Base-by-base conservation (phyloP, 1,139 yeast species). In the Keqinozyma sinolaborantium region DNA sequence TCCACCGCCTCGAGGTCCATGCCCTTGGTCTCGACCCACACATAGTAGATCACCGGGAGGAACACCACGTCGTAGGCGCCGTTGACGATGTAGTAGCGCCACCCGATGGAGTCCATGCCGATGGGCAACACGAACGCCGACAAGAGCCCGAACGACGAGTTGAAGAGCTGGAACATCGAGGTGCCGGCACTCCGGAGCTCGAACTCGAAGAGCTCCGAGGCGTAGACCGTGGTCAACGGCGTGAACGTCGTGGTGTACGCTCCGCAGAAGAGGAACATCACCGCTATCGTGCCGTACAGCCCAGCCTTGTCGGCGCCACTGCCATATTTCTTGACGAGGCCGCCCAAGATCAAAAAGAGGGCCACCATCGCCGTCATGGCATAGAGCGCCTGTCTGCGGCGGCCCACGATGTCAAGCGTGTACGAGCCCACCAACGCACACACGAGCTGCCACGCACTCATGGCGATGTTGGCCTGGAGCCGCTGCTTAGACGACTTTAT, bases 251-350 rank as follows among this genome's bases (percentile, higher is more conserved):
- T 42, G 1, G 45, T 28, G 23, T 45, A 45, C 25, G 35, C 35
- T 5, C 50, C 50, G 30, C 43, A 38, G 32, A 45, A 45, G 2
- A 45, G 10, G 30, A 42, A 45, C 42, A 45, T 45, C 11, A 44
- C 28, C 1, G 49, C 44, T 24, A 45, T 38, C 9, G 43, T 14
- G 5, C 48, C 49, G 31, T 33, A 41, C 2, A 39, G 32, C 4
- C 47, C 50, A 12, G 42, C 25, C 6, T 24, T 24, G 21, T 30
- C 35, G 12, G 34, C 35, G 7, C 48, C 45, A 26, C 34, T 35
- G 14, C 50, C 49, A 27, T 28, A 45, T 8, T 16, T 24, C 16
- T 41, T 40, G 12, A 45, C 26, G 19, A 45, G 29, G 4, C 34
- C 45, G 14, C 49, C 49, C 11, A 45, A 28, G 7, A 43, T 30